Evolutionary conservation across 805 yeast genomes (phyloP).

Genomic region (Nakazawaea holstii): DNA sequence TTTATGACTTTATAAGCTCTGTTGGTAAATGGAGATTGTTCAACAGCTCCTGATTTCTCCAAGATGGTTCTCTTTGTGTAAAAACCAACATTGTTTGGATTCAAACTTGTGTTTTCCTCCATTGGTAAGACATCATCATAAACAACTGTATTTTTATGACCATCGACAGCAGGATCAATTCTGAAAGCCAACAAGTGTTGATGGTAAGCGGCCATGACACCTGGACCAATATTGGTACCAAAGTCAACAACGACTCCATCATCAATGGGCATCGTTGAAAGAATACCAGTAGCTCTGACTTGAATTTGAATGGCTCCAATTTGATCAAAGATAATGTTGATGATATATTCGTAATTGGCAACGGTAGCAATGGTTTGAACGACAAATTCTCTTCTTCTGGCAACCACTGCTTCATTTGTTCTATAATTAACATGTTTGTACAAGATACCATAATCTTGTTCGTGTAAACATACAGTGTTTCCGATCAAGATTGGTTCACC

Average conservation of each 20-base stretch:
- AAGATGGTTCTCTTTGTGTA: constrained; percentile 56
- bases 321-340: constrained; percentile 68
- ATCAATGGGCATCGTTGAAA: constrained; percentile 81
- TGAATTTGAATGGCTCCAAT: constrained; percentile 77
- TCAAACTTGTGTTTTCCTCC: constrained; percentile 45
- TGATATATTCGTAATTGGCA: constrained; percentile 77
- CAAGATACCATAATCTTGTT: constrained; percentile 70
- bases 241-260: constrained; percentile 56
- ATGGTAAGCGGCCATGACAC: constrained; percentile 80
- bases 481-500: constrained; percentile 63
- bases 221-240: constrained; percentile 77
- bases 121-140: constrained; percentile 66
- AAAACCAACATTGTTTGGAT: constrained; percentile 70
- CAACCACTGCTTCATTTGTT: constrained; percentile 61
- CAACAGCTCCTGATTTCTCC: constrained; percentile 67
- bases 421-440: constrained; percentile 80
- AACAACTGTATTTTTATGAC: constrained; percentile 69
- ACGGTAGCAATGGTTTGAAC: constrained; percentile 81
- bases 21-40: constrained; percentile 71
- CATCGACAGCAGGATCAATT: constrained; percentile 80
- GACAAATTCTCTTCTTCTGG: constrained; percentile 74
- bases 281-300: constrained; percentile 82
- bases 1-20: constrained; percentile 73
- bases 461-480: constrained; percentile 76
- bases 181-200: constrained; percentile 78